Base-by-base conservation (phyloP, 2,329 filamentous ascomycete genomes). In the Geosmithia putterillii region DNA sequence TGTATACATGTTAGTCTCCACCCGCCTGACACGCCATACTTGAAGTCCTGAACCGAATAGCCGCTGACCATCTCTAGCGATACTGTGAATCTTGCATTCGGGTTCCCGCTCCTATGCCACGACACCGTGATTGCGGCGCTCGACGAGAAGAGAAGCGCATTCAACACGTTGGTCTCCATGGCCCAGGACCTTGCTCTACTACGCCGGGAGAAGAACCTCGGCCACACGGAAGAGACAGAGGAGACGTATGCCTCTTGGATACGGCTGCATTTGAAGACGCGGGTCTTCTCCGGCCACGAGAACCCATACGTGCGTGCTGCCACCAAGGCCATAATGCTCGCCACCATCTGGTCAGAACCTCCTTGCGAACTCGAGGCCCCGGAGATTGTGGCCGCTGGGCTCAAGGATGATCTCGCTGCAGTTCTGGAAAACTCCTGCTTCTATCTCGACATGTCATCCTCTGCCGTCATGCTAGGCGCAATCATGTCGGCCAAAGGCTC, bases 381-480 rank as follows among this genome's bases (percentile, higher is more conserved):
- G 10, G 15, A 9, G 4, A 32, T 32, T 14, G 28, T 32, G 28
- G 28, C 10, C 10, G 6, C 15, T 12, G 10, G 15, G 10, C 28
- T 32, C 28, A 32, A 32, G 15, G 28, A 32, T 4, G 28, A 32
- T 12, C 28, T 32, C 10, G 28, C 10, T 4, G 10, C 28, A 14
- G 10, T 32, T 4, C 5, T 32, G 15, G 28, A 32, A 4, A 12
- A 12, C 5, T 32, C 28, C 9, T 47, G 46, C 20, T 38, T 32
- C 9, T 47, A 41, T 35, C 41, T 47, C 41, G 46, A 47, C 32
- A 17, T 47, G 12, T 41, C 46, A n/a, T 47, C 46, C 2, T 45
- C 41, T 20, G 43, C 36, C 19, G 17, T 45, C 43, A 40, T 47
- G 7, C 10, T 47, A 3, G 46, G 46, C 1, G 43, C 43, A n/a